Base-by-base conservation (phyloP, 805 yeast species). In the Candida manassasensis region DNA sequence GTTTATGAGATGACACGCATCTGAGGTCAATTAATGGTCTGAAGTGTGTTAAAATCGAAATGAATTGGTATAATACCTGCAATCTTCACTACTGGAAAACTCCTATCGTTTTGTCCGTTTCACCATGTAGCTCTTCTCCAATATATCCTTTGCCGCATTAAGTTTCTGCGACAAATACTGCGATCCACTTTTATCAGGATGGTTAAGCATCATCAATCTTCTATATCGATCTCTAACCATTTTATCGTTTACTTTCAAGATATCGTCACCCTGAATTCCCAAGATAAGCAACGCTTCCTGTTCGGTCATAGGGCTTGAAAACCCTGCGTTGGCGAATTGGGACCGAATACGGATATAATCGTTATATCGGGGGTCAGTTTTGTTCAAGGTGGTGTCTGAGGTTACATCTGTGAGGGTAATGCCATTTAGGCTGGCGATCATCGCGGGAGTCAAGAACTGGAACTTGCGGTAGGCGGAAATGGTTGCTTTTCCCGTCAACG, bases 101-200 rank as follows among this genome's bases (percentile, higher is more conserved):
- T 21, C 8, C 18, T 19, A 19, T 18, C 33, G 5, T 19, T 21
- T 18, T 4, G 33, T 36, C 27, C 36, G 34, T 18, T 39, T 42
- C 28, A 63, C 42, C 45, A 67, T 45, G 40, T 62, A 62, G 44
- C 72, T 66, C 29, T 53, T 52, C 14, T 66, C 71, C 26, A 67
- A 46, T 1, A 67, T 45, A 26, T 60, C 66, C 39, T 65, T 65
- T 11, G 73, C 73, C 45, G 66, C 64, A 45, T 67, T 67, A 36
- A 67, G 59, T 37, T 64, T 61, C 43, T 66, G 71, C 10, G 63
- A 50, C 29, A 67, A 36, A 37, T 63, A 67, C 36, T 57, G 53
- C 42, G 69, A 62, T 1, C 73, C 73, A 10, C 53, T 43, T 26
- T 54, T 55, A 39, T 67, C 73, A 3, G 73, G 73, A 41, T 67